Evolutionary conservation across 2,329 filamentous ascomycete species (phyloP), one percentile per base, ranked within the genome.

Genomic region (Penicillium sp.): DNA sequence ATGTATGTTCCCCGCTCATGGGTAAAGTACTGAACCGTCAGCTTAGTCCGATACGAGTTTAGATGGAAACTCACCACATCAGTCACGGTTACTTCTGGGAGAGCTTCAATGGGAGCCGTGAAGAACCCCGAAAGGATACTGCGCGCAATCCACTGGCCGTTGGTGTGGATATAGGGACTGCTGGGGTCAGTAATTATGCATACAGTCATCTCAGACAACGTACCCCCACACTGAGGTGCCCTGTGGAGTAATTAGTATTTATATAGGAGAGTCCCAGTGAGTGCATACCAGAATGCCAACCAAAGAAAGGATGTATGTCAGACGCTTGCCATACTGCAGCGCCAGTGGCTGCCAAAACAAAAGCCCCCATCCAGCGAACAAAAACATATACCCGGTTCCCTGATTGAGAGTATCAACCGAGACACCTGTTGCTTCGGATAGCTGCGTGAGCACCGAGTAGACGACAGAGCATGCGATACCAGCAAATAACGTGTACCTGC

Each of bases 261-360:
- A 21, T 24, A 6, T 21, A 33, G 7, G 1, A 13, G 0, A 13
- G 3, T n/a, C n/a, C n/a, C n/a, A n/a, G n/a, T n/a, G 7, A 28
- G 1, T 1, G 53, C 66, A 55, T 51, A 69, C 67, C 53, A 68
- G 37, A 8, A 62, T 60, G 4, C 66, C 67, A 13, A 59, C 35
- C 42, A 69, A 43, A 0, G 67, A 69, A 3, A 69, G 7, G 6
- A 70, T 37, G 49, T 66, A 69, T 1, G 64, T 66, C 48, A 65
- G 51, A 4, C 67, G 61, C 51, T 69, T 69, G 21, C 72, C 73
- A 58, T 70, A 75, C 38, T 72, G 68, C 53, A 73, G 56, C 2
- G 73, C 70, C 45, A 75, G 67, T 0, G 73, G 71, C 52, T 76
- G 73, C 73, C 73, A 75, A 45, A 75, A 69, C 1, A 75, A 47